Base-by-base conservation (phyloP, 352 stramenopile genomes). In the Globisporangium abappressorium region DNA sequence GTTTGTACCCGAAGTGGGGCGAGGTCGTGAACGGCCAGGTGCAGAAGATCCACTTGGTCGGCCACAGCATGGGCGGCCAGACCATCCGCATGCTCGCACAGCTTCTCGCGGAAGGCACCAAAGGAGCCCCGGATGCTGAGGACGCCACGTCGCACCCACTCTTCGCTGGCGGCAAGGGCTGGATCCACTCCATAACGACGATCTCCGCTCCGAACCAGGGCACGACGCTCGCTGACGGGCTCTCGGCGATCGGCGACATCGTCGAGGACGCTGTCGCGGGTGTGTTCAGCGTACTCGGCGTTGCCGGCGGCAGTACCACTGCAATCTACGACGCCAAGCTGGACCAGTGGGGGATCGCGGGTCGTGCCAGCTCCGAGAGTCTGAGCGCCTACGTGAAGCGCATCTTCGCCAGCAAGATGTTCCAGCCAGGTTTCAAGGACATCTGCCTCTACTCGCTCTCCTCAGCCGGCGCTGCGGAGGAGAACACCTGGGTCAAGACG, bases 41-140 rank as follows among this genome's bases (percentile, higher is more conserved):
- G 24, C 70, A 82, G 58, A 80, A 78, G 60, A 70, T 85, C 43
- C 78, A 85, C 66, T 57, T 85, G 18, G 33, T 84, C 30, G 71
- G 64, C 5, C 78, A 85, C 73, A 78, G 68, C 46, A 78, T 85
- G 73, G 78, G 78, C 14, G 78, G 78, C 28, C 71, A 75, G 46
- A 85, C 78, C 15, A 68, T 70, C 6, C 73, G 78, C 34, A 82
- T 81, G 74, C 67, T 85, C 3, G 73, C 75, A 41, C 68, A 82
- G 47, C 58, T 85, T 9, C 69, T 85, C 14, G 66, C 67, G 6
- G 56, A 85, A 9, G 78, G 78, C 56, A 72, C 68, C 33, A 60
- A 71, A 22, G 67, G 65, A 8, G 73, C 72, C 0, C 70, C 73
- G 22, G 71, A 70, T 38, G 6, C 65, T 11, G 74, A 81, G 57